Percentiles rank a stretch among this genome's conserved stretches.
phyloP scores from a whole-genome alignment of 2,329 filamentous ascomycete species.

The Neodidymelliopsis sp. region DNA sequence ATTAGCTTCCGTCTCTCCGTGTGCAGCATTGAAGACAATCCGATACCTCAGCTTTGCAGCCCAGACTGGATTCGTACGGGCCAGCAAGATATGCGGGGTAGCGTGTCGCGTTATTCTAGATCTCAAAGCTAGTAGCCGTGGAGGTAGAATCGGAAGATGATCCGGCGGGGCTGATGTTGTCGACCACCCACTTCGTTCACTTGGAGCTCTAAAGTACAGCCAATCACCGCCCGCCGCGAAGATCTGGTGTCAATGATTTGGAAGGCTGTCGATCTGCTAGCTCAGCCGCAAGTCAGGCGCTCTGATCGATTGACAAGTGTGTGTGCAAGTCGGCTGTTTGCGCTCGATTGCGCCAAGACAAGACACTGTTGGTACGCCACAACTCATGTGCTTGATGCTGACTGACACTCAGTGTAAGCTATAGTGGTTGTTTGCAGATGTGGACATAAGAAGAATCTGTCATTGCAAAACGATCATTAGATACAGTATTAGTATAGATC shows the following conservation, averaged over 20 bases:
- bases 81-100: slow-evolving; percentile 14
- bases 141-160: slow-evolving; percentile 5
- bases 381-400: no score
- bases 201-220: neutral
- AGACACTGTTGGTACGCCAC: no score
- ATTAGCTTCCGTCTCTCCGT: slow-evolving; percentile 15
- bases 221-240: slow-evolving; percentile 5
- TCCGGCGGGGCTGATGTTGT: slow-evolving; percentile 14
- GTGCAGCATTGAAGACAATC: slow-evolving; percentile 1
- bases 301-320: slow-evolving; percentile 5
- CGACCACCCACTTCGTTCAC: slow-evolving; percentile 7
- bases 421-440: no score
- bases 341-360: no score
- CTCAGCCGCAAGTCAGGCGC: slow-evolving; percentile 14
- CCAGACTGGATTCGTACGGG: slow-evolving; percentile 8
- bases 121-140: neutral
- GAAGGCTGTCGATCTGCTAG: slow-evolving; percentile 12
- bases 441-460: no score
- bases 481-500: neutral
- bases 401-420: no score
- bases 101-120: slow-evolving; percentile 9
- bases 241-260: slow-evolving; percentile 14
- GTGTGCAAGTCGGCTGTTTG: slow-evolving; percentile 12
- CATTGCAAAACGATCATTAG: no score
- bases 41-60: slow-evolving; percentile 5